A percentile compares a stretch with the other conserved stretches of the same genome.
These are phyloP conservation scores for Pyrus betulifolia DNA, from an alignment of 306 rosid genomes.

Conservation along the genomic window DNA sequence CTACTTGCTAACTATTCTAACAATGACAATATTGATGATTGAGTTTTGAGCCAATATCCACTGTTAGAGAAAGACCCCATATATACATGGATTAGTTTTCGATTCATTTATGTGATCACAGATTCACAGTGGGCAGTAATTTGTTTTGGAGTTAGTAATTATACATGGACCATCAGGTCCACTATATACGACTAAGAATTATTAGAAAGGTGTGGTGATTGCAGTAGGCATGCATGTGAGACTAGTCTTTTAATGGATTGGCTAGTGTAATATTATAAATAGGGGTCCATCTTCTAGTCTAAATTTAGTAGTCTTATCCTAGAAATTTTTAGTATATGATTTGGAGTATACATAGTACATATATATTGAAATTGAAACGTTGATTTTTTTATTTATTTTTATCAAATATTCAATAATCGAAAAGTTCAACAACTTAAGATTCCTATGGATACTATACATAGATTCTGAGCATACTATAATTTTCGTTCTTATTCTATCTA, in stretches of 20 bases:
- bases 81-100: not conserved
- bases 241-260: conserved; percentile 25
- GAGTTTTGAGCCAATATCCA: not conserved
- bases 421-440: too few species aligned
- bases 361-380: too few species aligned
- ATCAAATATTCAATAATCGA: too few species aligned
- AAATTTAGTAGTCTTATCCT: not conserved
- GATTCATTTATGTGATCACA: not conserved
- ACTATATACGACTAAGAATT: not conserved
- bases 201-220: not conserved
- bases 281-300: not conserved
- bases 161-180: not conserved
- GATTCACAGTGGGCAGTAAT: not conserved
- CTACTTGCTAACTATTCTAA: not conserved
- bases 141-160: not conserved
- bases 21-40: not conserved
- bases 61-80: not conserved
- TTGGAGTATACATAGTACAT: too few species aligned
- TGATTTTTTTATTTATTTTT: too few species aligned
- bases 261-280: not conserved
- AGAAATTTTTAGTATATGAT: too few species aligned
- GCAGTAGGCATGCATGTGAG: conserved; percentile 13
- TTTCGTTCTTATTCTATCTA: too few species aligned
- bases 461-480: too few species aligned
- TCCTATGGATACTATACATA: too few species aligned